phyloP scores from a whole-genome alignment of 768 basidiomycete species.

The Kwoniella sp. region DNA sequence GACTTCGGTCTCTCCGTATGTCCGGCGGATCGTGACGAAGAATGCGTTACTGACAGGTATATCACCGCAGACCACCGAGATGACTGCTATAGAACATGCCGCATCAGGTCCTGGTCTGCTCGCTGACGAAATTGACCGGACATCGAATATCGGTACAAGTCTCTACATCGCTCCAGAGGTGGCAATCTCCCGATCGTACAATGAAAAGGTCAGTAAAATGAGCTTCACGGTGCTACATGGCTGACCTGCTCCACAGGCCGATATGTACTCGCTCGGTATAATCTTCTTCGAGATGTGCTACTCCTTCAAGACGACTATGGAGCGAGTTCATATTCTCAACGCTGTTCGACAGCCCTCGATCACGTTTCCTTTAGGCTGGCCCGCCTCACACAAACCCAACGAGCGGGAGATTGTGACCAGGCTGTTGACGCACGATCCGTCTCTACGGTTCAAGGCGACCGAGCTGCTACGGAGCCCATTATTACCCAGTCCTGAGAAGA shows the following conservation, averaged over 20 bases:
- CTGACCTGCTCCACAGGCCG: conserved; percentile 54
- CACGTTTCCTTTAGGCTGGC: conserved; percentile 72
- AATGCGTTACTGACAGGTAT: too few species aligned
- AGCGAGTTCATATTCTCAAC: conserved; percentile 77
- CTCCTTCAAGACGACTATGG: conserved; percentile 67
- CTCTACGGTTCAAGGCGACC: conserved; percentile 70
- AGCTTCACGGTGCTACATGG: background rate
- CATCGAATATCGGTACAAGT: conserved; percentile 69
- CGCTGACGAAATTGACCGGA: conserved; percentile 36
- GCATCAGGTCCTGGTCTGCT: background rate
- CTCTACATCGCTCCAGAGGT: conserved; percentile 93
- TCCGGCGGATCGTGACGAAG: conserved; percentile 5
- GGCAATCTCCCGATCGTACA: conserved; percentile 49
- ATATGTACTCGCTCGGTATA: conserved; percentile 90
- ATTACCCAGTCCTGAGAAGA: conserved; percentile 70
- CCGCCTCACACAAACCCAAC: conserved; percentile 55
- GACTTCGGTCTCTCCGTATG: conserved; percentile 70
- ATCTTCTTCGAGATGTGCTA: conserved; percentile 98
- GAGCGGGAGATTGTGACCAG: conserved; percentile 71
- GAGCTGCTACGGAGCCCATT: conserved; percentile 75
- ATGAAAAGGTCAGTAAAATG: conserved; percentile 59
- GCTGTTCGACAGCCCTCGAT: conserved; percentile 68
- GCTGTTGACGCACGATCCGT: conserved; percentile 76
- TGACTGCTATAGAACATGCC: conserved; percentile 25
- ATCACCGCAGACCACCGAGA: conserved; percentile 35